Conservation (phyloP, 2,329 filamentous ascomycete genomes). For the Mycosphaerella sp. region DNA sequence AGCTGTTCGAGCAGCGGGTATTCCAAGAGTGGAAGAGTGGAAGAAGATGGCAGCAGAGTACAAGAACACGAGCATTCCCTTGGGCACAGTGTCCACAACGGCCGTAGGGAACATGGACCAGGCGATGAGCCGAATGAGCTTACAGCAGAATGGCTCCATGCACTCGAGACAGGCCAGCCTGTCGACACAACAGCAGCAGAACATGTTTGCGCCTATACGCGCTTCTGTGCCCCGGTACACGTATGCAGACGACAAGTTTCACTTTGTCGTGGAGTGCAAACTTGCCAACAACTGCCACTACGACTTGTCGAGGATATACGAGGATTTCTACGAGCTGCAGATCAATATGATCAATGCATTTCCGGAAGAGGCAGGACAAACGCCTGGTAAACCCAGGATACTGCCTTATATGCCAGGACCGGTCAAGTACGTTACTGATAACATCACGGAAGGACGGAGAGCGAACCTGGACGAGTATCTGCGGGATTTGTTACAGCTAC, state of each 20-base stretch:
- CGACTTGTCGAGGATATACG: constrained; percentile 91
- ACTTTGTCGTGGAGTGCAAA: constrained; percentile 91
- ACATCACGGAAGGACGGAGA: constrained; percentile 85
- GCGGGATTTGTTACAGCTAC: constrained; percentile 79
- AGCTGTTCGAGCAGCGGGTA: constrained; percentile 79
- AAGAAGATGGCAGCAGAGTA: constrained; percentile 99
- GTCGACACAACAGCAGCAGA: constrained; percentile 41
- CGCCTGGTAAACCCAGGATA: constrained; percentile 64
- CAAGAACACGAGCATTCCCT: constrained; percentile 96
- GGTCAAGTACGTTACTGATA: constrained; percentile 96
- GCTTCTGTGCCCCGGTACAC: constrained; percentile 89
- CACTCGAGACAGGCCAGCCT: constrained; percentile 34
- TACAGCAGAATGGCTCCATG: constrained; percentile 46
- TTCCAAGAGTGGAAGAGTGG: constrained; percentile 96
- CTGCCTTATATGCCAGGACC: constrained; percentile 97
- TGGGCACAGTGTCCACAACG: constrained; percentile 65
- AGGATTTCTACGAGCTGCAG: constrained; percentile 98
- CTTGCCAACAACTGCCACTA: constrained; percentile 87
- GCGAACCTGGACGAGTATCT: constrained; percentile 95
- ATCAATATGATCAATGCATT: constrained; percentile 90
- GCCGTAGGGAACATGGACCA: constrained; percentile 50
- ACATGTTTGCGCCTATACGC: constrained; percentile 63
- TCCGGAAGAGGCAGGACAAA: constrained; percentile 86
- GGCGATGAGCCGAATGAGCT: constrained; percentile 69
- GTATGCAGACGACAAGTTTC: constrained; percentile 96